Evolutionary conservation across 2,329 filamentous ascomycete genomes (phyloP), one percentile per base, ranked within the genome.

Genomic region (Pseudopyrenochaeta lycopersici): DNA sequence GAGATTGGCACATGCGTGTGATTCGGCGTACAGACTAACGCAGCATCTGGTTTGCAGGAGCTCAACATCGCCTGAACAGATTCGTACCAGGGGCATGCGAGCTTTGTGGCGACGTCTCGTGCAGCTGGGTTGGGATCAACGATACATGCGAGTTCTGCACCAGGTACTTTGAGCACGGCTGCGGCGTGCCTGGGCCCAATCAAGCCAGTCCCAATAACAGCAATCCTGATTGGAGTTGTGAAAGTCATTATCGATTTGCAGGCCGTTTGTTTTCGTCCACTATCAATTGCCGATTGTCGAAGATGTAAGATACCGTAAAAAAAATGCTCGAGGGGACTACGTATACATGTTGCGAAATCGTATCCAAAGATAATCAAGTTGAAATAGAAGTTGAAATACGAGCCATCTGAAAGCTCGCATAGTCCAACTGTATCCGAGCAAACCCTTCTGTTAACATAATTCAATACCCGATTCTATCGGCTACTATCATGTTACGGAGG

Each of bases 11-110:
- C 83, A 53, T 87, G 85, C 0, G 82, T 85, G 60, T 82, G 77
- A 60, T 86, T 87, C 2, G 85, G 85, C 0, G 84, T 87, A 75
- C 84, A 85, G 43, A 87, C 78, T 35, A 87, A 81, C 18, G 84
- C 84, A 31, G 80, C 84, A 43, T 84, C 78, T 10, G 83, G 82
- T n/a, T 72, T 75, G 38, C 70, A 36, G 0, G 75, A 77, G 4
- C 67, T 58, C 0, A 86, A 62, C 56, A 86, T 76, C 0, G 73
- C 71, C 2, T 76, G 45, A 2, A 85, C 68, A 3, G 80, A 76
- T 1, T 64, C 17, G 57, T 76, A 82, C 49, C 77, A 68, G 6
- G 67, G 70, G 9, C 78, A 79, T 18, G 73, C 46, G 4, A 82
- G 71, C 7, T 67, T 57, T 4, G 66, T 44, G 3, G 81, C 80